Evolutionary conservation across 345 rosid species (phyloP).

Genomic region (Boechera retrofracta): DNA sequence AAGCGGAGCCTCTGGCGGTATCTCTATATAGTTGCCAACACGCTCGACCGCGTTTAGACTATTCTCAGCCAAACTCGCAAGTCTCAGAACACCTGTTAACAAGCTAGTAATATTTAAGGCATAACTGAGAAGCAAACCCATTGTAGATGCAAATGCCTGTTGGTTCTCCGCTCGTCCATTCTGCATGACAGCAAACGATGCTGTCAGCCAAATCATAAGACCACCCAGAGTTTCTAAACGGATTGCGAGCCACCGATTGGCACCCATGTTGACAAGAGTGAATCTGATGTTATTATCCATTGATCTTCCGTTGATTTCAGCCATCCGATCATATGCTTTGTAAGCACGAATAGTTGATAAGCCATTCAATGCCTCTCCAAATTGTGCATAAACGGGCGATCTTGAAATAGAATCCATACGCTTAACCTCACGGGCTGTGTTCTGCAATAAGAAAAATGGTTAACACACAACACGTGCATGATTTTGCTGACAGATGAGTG

Average conservation of each 20-base stretch:
- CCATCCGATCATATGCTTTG: conserved; percentile 96
- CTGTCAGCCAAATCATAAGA: conserved; percentile 98
- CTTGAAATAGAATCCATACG: conserved; percentile 91
- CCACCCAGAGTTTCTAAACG: conserved; percentile 95
- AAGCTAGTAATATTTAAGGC: conserved; percentile 88
- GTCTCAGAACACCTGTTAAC: conserved; percentile 89
- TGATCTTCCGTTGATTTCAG: conserved; percentile 86
- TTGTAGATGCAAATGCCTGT: conserved; percentile 89
- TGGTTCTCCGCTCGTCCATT: conserved; percentile 89
- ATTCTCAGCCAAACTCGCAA: conserved; percentile 98
- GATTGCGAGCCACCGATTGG: conserved; percentile 93
- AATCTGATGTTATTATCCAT: conserved; percentile 94
- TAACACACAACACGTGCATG: conserved; percentile 4
- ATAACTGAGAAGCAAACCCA: conserved; percentile 97
- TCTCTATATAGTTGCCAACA: conserved; percentile 84
- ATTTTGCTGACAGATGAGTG: conserved; percentile 1
- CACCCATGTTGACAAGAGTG: conserved; percentile 90
- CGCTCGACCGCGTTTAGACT: conserved; percentile 97
- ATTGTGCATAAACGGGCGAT: conserved; percentile 99
- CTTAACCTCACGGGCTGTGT: conserved; percentile 98
- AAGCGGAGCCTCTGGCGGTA: conserved; percentile 88
- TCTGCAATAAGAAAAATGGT: conserved; percentile 46
- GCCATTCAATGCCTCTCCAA: conserved; percentile 98
- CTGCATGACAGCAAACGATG: conserved; percentile 97
- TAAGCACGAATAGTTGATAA: conserved; percentile 93